phyloP scores from a whole-genome alignment of 2,329 filamentous ascomycete genomes.

The Aspergillus chevalieri region DNA sequence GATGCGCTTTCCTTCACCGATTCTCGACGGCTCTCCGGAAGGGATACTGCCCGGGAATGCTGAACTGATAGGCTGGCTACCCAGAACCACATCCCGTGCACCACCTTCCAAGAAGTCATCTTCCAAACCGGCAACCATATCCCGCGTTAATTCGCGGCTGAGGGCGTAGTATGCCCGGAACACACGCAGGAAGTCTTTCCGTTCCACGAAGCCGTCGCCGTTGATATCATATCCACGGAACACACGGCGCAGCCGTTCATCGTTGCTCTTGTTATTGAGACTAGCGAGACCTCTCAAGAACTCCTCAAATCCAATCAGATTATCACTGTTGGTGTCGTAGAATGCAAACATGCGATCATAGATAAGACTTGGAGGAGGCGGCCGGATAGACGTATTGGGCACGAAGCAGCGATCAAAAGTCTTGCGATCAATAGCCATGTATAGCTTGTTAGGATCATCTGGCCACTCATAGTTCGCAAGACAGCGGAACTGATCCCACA shows the following conservation, averaged over 20 bases:
- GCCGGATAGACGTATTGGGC: slow-evolving; percentile 71
- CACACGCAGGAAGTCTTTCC: slow-evolving; percentile 83
- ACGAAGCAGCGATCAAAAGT: slow-evolving; percentile 90
- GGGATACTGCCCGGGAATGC: slow-evolving; percentile 67
- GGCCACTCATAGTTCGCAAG: slow-evolving; percentile 81
- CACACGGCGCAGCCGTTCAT: slow-evolving; percentile 65
- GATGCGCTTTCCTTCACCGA: slow-evolving; percentile 61
- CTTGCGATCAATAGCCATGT: slow-evolving; percentile 80
- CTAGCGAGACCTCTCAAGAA: slow-evolving; percentile 76
- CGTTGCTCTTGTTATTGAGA: slow-evolving; percentile 51
- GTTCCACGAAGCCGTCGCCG: slow-evolving; percentile 74
- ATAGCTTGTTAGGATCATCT: slow-evolving; percentile 69
- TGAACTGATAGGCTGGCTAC: slow-evolving; percentile 71
- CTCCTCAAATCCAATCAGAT: slow-evolving; percentile 84
- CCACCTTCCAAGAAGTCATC: slow-evolving; percentile 71
- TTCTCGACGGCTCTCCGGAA: slow-evolving; percentile 54
- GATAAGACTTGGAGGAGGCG: slow-evolving; percentile 77
- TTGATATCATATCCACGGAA: slow-evolving; percentile 91
- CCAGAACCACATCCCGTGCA: slow-evolving; percentile 67
- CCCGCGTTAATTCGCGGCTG: slow-evolving; percentile 80
- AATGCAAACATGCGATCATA: slow-evolving; percentile 96
- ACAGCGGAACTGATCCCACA: slow-evolving; percentile 96
- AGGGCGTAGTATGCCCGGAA: slow-evolving; percentile 89
- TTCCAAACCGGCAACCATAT: slow-evolving; percentile 71
- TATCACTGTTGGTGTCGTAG: slow-evolving; percentile 86